A percentile compares a stretch with the other conserved stretches of the same genome.
Conservation (phyloP, 2,329 filamentous ascomycete genomes). For the Lasiodiplodia hormozganensis region DNA sequence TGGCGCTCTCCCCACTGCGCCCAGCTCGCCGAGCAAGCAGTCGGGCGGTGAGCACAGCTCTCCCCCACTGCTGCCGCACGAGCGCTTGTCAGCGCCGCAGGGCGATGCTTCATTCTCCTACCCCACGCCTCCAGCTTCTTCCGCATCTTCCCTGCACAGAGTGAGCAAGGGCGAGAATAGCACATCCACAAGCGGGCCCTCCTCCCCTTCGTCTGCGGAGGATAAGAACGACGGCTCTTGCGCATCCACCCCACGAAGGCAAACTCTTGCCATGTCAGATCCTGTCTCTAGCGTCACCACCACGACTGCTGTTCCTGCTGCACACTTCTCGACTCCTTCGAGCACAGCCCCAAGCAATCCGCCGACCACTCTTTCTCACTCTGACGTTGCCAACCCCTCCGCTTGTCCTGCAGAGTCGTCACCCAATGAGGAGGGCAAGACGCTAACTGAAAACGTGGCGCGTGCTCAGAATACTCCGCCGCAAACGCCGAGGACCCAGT, state of each 20-base stretch:
- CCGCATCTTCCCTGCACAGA: slow-evolving; percentile 47
- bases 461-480: slow-evolving; percentile 78
- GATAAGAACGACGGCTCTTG: slow-evolving; percentile 36
- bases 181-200: slow-evolving; percentile 30
- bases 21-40: slow-evolving; percentile 39
- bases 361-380: slow-evolving; percentile 61
- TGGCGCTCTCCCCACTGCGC: slow-evolving; percentile 41
- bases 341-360: slow-evolving; percentile 51
- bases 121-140: slow-evolving; percentile 52
- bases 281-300: slow-evolving; percentile 71
- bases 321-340: slow-evolving; percentile 73
- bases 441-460: slow-evolving; percentile 81
- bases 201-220: slow-evolving; percentile 35
- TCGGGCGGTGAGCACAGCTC: slow-evolving; percentile 33
- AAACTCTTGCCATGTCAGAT: slow-evolving; percentile 48
- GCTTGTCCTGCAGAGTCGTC: slow-evolving; percentile 62
- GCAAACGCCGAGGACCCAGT: slow-evolving; percentile 87
- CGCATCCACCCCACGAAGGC: slow-evolving; percentile 37
- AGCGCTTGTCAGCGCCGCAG: slow-evolving; percentile 36
- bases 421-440: slow-evolving; percentile 73
- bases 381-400: slow-evolving; percentile 55
- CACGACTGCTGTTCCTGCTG: slow-evolving; percentile 68
- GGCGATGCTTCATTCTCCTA: slow-evolving; percentile 37
- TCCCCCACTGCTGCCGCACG: slow-evolving; percentile 47
- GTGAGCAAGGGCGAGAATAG: slow-evolving; percentile 35